Percentiles rank a stretch among this genome's conserved stretches.
These are phyloP conservation scores for Globisporangium apiculatum DNA, from an alignment of 352 stramenopile genomes.

Conservation along the genomic window DNA sequence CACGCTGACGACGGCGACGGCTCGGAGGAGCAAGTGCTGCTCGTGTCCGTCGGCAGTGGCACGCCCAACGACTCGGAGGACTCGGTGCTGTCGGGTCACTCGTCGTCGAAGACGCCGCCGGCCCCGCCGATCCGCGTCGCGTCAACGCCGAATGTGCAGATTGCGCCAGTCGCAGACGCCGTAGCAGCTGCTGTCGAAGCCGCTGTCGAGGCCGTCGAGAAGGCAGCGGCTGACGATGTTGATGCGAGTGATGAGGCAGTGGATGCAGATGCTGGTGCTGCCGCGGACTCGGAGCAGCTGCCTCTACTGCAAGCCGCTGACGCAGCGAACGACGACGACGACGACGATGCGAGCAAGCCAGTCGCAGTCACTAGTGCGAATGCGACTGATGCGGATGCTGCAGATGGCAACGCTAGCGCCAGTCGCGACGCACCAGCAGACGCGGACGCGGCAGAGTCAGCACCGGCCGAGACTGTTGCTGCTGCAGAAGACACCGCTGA, in stretches of 20 bases:
- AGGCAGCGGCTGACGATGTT: not conserved
- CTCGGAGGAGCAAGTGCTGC: too few relatives aligned
- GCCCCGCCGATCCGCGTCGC: constrained; percentile 4
- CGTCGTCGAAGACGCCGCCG: constrained; percentile 20
- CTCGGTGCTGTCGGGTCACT: constrained; percentile 14
- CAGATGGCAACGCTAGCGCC: not conserved
- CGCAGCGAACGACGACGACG: not conserved
- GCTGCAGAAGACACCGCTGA: not conserved
- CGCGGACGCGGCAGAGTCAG: not conserved
- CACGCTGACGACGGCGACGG: too few relatives aligned
- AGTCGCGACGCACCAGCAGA: not conserved
- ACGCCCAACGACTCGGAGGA: constrained; percentile 7
- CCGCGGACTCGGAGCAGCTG: too few relatives aligned
- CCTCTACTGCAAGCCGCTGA: not conserved
- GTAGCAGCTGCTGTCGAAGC: not conserved
- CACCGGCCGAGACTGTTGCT: not conserved
- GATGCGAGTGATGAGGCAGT: not conserved
- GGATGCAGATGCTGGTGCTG: not conserved
- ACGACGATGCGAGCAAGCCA: not conserved
- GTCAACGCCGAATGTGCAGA: not conserved
- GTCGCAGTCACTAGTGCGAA: not conserved
- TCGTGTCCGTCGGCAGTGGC: too few relatives aligned
- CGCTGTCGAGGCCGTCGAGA: not conserved
- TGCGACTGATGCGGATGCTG: not conserved
- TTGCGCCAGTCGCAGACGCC: not conserved